phyloP scores from a whole-genome alignment of 2,329 filamentous ascomycete genomes.

The Paracamarosporium sp. region DNA sequence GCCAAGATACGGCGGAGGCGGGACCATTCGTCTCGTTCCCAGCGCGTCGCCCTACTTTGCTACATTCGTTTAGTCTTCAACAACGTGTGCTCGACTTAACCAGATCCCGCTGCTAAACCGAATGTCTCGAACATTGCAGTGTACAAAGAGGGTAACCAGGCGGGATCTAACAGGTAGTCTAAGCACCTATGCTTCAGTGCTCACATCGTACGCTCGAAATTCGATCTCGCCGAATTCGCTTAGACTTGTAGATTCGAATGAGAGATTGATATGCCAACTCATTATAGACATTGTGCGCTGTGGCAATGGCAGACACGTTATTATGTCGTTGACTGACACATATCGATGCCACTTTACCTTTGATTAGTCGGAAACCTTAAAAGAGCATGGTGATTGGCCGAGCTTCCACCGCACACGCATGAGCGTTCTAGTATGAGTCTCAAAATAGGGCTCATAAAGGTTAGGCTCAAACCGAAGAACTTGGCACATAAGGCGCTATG shows the following conservation, averaged over 20 bases:
- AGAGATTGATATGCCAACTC: not conserved
- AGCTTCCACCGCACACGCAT: not conserved
- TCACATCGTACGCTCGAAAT: not conserved
- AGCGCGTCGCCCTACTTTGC: not conserved
- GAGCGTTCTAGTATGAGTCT: not conserved
- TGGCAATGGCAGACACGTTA: not conserved
- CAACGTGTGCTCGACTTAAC: not conserved
- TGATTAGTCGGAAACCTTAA: not conserved
- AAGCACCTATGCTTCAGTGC: not conserved
- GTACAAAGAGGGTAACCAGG: not conserved
- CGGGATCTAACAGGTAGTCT: not conserved
- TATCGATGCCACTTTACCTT: too few relatives aligned
- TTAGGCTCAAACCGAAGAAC: not conserved
- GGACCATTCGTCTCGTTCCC: not conserved
- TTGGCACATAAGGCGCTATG: not conserved
- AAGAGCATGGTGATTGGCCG: not conserved
- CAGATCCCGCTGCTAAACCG: not conserved
- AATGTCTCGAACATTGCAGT: not conserved
- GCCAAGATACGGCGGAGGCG: not conserved
- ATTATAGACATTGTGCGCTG: not conserved
- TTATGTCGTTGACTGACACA: too few relatives aligned
- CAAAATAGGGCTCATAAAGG: not conserved
- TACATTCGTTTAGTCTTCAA: not conserved
- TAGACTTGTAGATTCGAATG: too few relatives aligned
- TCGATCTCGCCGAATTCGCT: not conserved